Evolutionary conservation across 2,329 filamentous ascomycete species (phyloP).

Genomic region (Polytolypa hystricis): DNA sequence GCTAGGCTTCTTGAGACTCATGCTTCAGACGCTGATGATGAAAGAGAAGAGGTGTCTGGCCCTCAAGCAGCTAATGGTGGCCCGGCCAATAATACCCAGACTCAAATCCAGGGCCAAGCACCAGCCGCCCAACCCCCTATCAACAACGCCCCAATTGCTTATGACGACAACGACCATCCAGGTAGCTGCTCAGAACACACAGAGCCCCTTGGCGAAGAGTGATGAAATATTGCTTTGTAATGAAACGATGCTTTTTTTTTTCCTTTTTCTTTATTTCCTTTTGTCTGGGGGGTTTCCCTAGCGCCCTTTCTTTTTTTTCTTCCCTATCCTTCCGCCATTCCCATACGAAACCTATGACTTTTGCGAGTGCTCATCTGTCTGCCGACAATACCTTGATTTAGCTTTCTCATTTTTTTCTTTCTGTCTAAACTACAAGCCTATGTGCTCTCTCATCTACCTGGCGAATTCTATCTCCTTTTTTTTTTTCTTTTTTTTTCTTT

Average conservation of each 20-base stretch:
- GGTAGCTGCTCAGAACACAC: conserved; percentile 13
- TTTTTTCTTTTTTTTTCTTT: conserved; percentile 10
- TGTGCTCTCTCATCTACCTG: not conserved
- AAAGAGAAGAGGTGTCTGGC: conserved; percentile 2
- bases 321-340: too few species aligned
- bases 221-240: not conserved
- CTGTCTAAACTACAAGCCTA: too few species aligned
- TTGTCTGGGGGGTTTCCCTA: too few species aligned
- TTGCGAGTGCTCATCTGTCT: too few species aligned
- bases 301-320: too few species aligned
- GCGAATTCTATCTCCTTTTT: not conserved
- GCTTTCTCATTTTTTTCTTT: too few species aligned
- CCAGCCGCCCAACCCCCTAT: not conserved
- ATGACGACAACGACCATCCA: conserved; percentile 9
- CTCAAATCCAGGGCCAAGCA: not conserved
- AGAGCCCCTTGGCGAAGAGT: conserved; percentile 9
- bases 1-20: conserved; percentile 3
- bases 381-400: too few species aligned
- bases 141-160: not conserved
- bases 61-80: conserved; percentile 3
- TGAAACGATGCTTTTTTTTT: not conserved
- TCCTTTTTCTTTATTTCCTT: too few species aligned
- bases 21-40: conserved; percentile 2
- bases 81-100: conserved; percentile 4
- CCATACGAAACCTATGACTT: too few species aligned